Percentiles rank a stretch among this genome's conserved stretches.
phyloP scores from a whole-genome alignment of 768 basidiomycete genomes.

The Kwoniella heveanensis region DNA sequence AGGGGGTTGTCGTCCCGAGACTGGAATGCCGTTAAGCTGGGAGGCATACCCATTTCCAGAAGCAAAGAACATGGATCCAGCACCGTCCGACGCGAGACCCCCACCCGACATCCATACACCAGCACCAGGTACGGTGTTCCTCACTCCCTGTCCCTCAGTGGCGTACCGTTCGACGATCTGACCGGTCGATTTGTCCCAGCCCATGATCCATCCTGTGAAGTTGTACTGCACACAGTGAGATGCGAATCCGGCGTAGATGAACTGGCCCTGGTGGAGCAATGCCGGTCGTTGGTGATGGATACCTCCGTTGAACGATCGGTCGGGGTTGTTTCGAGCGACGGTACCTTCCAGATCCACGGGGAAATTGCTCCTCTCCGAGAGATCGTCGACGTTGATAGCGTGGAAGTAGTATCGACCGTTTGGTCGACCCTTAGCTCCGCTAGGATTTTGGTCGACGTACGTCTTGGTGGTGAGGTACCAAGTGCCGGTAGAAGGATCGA shows the following conservation, averaged over 20 bases:
- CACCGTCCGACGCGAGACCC: conserved; percentile 16
- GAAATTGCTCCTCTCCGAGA: conserved; percentile 20
- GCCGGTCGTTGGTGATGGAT: conserved; percentile 24
- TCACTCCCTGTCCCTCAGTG: conserved; percentile 17
- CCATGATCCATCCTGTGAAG: conserved; percentile 28
- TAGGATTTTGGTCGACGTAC: conserved; percentile 10
- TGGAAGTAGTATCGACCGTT: conserved; percentile 25
- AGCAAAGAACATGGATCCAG: conserved; percentile 21
- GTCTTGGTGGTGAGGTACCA: conserved; percentile 26
- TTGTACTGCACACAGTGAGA: conserved; percentile 25
- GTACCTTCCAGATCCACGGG: conserved; percentile 18
- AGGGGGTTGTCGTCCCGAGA: conserved; percentile 17
- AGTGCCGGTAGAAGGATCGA: conserved; percentile 18
- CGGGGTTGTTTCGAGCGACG: conserved; percentile 23
- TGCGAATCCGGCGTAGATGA: conserved; percentile 24
- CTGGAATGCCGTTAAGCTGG: conserved; percentile 21
- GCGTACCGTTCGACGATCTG: conserved; percentile 15
- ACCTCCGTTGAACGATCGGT: conserved; percentile 20
- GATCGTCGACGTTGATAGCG: conserved; percentile 20
- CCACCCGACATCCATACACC: conserved; percentile 26
- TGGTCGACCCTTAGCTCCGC: conserved; percentile 16
- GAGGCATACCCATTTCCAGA: conserved; percentile 23
- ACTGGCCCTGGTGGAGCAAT: conserved; percentile 17
- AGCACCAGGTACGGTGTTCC: conserved; percentile 13
- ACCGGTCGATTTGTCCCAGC: conserved; percentile 17